These are phyloP conservation scores for Pichia sp. DNA, from an alignment of 1,139 yeast species.

Conservation along the genomic window DNA sequence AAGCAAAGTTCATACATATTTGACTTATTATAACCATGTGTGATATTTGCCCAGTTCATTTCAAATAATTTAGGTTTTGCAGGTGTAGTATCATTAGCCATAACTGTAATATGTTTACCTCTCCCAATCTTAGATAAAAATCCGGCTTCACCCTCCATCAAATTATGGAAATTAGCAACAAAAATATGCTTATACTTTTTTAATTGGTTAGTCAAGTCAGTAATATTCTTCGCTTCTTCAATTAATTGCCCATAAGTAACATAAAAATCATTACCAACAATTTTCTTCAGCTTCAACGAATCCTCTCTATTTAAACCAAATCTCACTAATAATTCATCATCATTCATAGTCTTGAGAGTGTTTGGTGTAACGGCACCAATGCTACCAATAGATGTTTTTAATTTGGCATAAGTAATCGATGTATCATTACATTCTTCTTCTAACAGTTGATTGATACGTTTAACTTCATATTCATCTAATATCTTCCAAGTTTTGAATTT, in stretches of 20 bases:
- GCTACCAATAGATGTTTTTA: constrained; percentile 9
- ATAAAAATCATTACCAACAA: constrained; percentile 7
- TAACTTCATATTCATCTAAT: background rate
- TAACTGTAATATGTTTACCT: constrained; percentile 5
- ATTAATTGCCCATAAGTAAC: constrained; percentile 5
- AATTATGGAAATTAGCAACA: constrained; percentile 6
- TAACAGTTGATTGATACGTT: background rate
- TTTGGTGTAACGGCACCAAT: constrained; percentile 2
- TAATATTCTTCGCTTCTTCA: background rate
- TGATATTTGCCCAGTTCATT: constrained; percentile 4
- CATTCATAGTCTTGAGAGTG: constrained; percentile 1
- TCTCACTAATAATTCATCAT: constrained; percentile 3
- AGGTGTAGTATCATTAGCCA: background rate
- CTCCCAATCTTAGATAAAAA: background rate
- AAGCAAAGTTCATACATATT: background rate
- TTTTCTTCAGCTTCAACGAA: background rate
- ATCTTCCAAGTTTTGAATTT: constrained; percentile 7
- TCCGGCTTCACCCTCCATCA: constrained; percentile 7
- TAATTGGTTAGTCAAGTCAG: background rate
- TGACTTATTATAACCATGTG: background rate
- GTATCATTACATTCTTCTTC: background rate
- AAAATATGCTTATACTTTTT: constrained; percentile 1
- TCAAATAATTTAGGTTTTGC: constrained; percentile 3
- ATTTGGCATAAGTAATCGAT: constrained; percentile 5
- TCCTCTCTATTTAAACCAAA: constrained; percentile 8